Base-by-base conservation (phyloP, 1,139 yeast genomes). In the Saccharomyces hybrid region DNA sequence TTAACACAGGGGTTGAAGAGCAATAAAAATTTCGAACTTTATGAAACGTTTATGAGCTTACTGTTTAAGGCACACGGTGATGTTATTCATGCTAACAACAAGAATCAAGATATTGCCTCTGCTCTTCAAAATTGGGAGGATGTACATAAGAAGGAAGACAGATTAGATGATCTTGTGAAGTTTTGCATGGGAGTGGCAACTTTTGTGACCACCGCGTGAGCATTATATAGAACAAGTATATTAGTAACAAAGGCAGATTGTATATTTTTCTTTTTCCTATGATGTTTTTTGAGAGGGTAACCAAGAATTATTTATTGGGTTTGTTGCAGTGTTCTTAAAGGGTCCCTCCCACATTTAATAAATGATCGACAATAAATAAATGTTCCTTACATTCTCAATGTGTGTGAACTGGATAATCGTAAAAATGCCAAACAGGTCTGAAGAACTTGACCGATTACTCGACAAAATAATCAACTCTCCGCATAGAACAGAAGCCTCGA, bases 21-120 rank as follows among this genome's bases (percentile, higher is more conserved):
- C n/a, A 85, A 85, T 57, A 70, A 64, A 27, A 82, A 91, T 70
- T 84, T 60, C 51, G 71, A 68, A 49, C 54, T 68, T 27, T 67
- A 66, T 51, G 76, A 90, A 66, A 96, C 96, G 0, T 80, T 90
- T 71, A 83, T 88, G 78, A 76, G 84, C 20, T 78, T 89, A 76
- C 77, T 90, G 56, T 76, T 89, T 59, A 82, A 82, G 65, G 79
- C 78, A 52, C 99, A 95, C 68, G 93, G 93, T 25, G 99, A 93
- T 69, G 83, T 88, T 5, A 72, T 91, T 29, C 81, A 83, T 60
- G 76, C 72, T 31, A 73, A 76, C 55, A 66, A 71, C 47, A 71
- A 72, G 2, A 68, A 70, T 16, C 78, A 75, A 59, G 65, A 59
- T 4, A 71, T 83, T 41, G 71, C 70, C 46, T 68, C 66, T 1